Base-by-base conservation (phyloP, 1,139 yeast genomes). In the Hyphopichia fennica region DNA sequence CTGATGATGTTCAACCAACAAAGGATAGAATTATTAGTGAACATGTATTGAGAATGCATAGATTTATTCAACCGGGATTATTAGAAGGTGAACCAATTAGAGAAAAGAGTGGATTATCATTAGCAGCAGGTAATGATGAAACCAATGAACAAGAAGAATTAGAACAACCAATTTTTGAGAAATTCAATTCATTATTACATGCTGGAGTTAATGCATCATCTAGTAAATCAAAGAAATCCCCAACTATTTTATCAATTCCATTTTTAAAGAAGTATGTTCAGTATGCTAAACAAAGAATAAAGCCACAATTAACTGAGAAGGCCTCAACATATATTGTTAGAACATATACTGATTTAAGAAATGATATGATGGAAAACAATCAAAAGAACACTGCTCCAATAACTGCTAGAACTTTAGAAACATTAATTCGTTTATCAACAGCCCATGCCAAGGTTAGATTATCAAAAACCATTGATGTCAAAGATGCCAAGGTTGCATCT, bases 391-490 rank as follows among this genome's bases (percentile, higher is more conserved):
- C 97, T 3, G 87, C 96, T 1, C 99, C 99, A 32, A 89, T 95
- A 51, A 93, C 99, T 2, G 96, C 99, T 18, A 88, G 99, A 82
- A 95, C 99, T 3, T 74, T 93, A 54, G 99, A 93, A 68, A 93
- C 99, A 0, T 75, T 93, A 53, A 93, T 93, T 62, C 96, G 99
- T 73, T 73, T 93, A 47, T 78, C 98, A 1, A 88, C 98, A 1
- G 99, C 99, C 0, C 99, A 93, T 64, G 99, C 99, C 18, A 93
- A 93, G 61, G 89, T 93, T 13, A 76, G 99, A 54, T 72, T 93
- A 42, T 86, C 96, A 19, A 79, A 79, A 52, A 74, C 80, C 2
- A 84, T 93, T 17, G 89, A 85, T 33, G 79, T 79, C 25, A 76
- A 75, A 49, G 99, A 93, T 65, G 96, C 97, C 2, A 72, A 77